Conservation (phyloP, 306 rosid species). For the Lathyrus oleraceus region DNA sequence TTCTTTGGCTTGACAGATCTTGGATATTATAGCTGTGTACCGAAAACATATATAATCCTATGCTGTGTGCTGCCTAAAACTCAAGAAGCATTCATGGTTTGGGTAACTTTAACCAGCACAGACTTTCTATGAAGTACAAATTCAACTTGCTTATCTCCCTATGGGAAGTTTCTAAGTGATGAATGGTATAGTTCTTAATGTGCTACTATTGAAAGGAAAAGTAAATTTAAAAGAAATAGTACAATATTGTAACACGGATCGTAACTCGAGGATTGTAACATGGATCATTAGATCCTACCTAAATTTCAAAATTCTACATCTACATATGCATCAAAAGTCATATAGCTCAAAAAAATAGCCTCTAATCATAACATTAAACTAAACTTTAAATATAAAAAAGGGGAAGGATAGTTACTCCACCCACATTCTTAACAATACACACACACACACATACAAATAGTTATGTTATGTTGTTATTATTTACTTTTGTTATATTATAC, state of each 20-base stretch:
- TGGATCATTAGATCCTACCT: not conserved
- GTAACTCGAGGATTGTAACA: not conserved
- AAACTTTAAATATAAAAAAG: too few species aligned
- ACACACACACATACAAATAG: too few species aligned
- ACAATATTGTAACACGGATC: not conserved
- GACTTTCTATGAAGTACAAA: slow-evolving; percentile 9
- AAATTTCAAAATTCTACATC: not conserved
- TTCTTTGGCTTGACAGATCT: slow-evolving; percentile 3
- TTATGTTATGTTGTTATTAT: too few species aligned
- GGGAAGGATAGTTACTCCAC: too few species aligned
- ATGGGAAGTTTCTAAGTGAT: slow-evolving; percentile 8
- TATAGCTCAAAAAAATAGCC: not conserved
- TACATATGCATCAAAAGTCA: not conserved
- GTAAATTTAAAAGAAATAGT: not conserved
- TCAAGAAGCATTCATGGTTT: not conserved
- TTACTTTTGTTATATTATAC: too few species aligned
- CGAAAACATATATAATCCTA: slow-evolving; percentile 15
- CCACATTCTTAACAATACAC: too few species aligned
- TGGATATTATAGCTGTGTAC: slow-evolving; percentile 13
- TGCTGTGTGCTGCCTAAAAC: slow-evolving; percentile 3
- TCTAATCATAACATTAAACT: not conserved
- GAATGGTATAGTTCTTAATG: slow-evolving; percentile 17
- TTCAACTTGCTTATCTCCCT: slow-evolving; percentile 16
- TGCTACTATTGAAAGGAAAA: not conserved
- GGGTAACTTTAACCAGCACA: slow-evolving; percentile 9